phyloP scores from a whole-genome alignment of 345 rosid species.

The Cardamine occulta region DNA sequence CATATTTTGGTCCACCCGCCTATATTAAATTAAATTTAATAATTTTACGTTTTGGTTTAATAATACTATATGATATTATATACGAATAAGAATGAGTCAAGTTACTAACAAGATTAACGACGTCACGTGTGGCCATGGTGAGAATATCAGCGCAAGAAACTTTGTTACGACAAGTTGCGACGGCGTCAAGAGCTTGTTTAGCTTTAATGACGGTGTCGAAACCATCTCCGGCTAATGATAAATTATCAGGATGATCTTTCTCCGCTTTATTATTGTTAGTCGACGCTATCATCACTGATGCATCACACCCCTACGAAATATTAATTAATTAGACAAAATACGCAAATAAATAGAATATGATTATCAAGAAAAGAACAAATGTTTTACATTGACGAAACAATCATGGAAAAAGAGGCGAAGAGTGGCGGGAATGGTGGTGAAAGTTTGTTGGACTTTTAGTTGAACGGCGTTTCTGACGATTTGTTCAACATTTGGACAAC shows the following conservation, averaged over 20 bases:
- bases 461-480: conserved; percentile 63
- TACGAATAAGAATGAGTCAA: background rate
- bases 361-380: background rate
- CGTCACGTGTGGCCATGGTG: conserved; percentile 49
- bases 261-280: conserved; percentile 43
- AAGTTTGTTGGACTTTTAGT: conserved; percentile 61
- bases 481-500: conserved; percentile 74
- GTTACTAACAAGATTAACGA: conserved; percentile 40
- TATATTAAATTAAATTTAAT: conserved; percentile 21
- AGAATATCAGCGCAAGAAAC: conserved; percentile 53
- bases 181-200: conserved; percentile 43
- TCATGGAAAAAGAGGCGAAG: conserved; percentile 88
- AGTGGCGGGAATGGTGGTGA: conserved; percentile 73
- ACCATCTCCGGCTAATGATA: conserved; percentile 49
- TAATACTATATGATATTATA: background rate
- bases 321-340: background rate
- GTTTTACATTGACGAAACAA: conserved; percentile 68
- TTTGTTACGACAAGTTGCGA: conserved; percentile 38
- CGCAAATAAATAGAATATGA: background rate
- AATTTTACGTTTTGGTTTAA: conserved; percentile 1
- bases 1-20: conserved; percentile 49
- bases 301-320: conserved; percentile 50
- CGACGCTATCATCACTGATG: conserved; percentile 47
- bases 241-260: conserved; percentile 46
- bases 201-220: conserved; percentile 50